phyloP scores from a whole-genome alignment of 441 rosid species.

The Bruguiera hainesii region DNA sequence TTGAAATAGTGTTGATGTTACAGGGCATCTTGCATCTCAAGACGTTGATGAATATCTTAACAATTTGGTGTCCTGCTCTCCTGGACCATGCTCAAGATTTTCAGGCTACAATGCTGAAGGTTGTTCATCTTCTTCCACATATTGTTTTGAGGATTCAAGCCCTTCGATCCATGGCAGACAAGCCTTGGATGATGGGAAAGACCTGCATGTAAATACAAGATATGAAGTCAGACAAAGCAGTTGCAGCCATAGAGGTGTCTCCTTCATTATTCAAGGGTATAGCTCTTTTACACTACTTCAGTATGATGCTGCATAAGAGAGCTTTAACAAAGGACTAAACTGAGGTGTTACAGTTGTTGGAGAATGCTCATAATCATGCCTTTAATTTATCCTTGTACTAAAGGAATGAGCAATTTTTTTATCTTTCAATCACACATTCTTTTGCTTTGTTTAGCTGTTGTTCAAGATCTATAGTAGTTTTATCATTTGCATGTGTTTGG shows the following conservation, averaged over 20 bases:
- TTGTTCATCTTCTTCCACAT: conserved; percentile 25
- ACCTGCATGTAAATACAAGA: conserved; percentile 36
- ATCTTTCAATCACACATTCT: neutral
- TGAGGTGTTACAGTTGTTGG: neutral
- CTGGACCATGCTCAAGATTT: conserved; percentile 27
- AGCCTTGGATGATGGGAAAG: conserved; percentile 15
- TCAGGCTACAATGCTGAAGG: conserved; percentile 22
- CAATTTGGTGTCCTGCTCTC: conserved; percentile 22
- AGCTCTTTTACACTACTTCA: conserved; percentile 13
- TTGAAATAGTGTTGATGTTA: conserved; percentile 15
- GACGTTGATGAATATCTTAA: conserved; percentile 34
- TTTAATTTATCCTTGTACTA: neutral
- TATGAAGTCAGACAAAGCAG: conserved; percentile 19
- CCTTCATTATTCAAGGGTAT: conserved; percentile 51
- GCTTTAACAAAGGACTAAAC: neutral
- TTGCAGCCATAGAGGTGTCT: conserved; percentile 28
- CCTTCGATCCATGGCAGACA: conserved; percentile 27
- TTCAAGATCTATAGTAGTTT: neutral
- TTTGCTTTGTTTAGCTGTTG: neutral
- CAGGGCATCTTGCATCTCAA: conserved; percentile 41
- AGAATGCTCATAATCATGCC: too few species aligned
- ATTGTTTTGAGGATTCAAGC: conserved; percentile 15
- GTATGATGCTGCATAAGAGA: neutral
- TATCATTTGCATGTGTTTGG: neutral
- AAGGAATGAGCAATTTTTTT: neutral